Evolutionary conservation across 2,329 filamentous ascomycete genomes (phyloP).

Genomic region (Tothia fuscella): DNA sequence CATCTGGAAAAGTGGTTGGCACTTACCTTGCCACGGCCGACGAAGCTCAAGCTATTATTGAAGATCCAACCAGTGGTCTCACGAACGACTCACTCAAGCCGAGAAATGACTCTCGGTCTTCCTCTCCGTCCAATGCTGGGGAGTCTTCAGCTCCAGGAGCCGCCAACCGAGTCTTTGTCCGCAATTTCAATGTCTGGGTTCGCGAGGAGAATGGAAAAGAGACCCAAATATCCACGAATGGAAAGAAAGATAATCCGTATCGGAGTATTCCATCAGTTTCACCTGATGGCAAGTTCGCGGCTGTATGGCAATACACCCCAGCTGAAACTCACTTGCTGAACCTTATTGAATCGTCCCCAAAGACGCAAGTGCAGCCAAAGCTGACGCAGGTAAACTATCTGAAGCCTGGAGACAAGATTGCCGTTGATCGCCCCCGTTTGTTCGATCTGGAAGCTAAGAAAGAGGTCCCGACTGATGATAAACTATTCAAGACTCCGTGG

Average conservation of each 20-base stretch:
- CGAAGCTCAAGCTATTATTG: slow-evolving; percentile 12
- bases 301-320: slow-evolving; percentile 15
- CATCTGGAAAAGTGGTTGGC: slow-evolving; percentile 9
- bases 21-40: slow-evolving; percentile 12
- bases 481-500: slow-evolving; percentile 16
- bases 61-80: slow-evolving; percentile 3
- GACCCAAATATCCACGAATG: slow-evolving; percentile 16
- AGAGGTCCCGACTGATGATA: slow-evolving; percentile 15
- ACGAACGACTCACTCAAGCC: background rate
- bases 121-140: background rate
- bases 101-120: too few relatives aligned
- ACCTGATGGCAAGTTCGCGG: slow-evolving; percentile 15
- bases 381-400: slow-evolving; percentile 14
- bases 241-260: slow-evolving; percentile 15
- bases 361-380: slow-evolving; percentile 15
- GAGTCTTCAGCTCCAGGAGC: background rate
- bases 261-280: slow-evolving; percentile 14
- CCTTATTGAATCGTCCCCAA: slow-evolving; percentile 16
- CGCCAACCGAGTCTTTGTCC: slow-evolving; percentile 14
- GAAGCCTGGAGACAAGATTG: slow-evolving; percentile 17
- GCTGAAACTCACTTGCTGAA: slow-evolving; percentile 16
- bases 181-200: slow-evolving; percentile 17
- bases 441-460: slow-evolving; percentile 14
- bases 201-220: slow-evolving; percentile 14
- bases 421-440: slow-evolving; percentile 16